Conservation (phyloP, 176 grass and related monocot genomes). For the Raddia guianensis region DNA sequence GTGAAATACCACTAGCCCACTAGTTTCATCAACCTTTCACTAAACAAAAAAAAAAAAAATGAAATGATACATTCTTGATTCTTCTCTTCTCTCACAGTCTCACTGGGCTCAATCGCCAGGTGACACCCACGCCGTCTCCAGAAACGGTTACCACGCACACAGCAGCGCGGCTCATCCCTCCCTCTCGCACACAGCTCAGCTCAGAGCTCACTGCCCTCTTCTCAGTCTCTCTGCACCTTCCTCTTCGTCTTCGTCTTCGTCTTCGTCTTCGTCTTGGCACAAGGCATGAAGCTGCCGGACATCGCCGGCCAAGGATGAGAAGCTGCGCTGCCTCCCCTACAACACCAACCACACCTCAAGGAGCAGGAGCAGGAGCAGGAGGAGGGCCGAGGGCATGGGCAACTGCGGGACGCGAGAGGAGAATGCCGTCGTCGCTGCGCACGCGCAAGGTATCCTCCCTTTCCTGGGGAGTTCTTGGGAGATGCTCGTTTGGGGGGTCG, state of each 20-base stretch:
- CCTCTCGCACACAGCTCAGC: not conserved
- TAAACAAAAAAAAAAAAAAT: too few relatives aligned
- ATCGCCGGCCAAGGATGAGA: slow-evolving; percentile 29
- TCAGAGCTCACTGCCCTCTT: not conserved
- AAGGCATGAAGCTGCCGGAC: not conserved
- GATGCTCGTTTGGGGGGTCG: slow-evolving; percentile 13
- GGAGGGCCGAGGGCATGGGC: not conserved
- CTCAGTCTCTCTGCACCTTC: too few relatives aligned
- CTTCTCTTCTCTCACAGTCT: too few relatives aligned
- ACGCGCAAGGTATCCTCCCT: slow-evolving; percentile 72
- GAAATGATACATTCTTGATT: too few relatives aligned
- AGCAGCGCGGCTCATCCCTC: not conserved
- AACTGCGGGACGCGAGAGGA: slow-evolving; percentile 97
- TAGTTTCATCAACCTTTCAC: too few relatives aligned
- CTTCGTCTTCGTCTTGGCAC: not conserved
- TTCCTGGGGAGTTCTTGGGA: not conserved
- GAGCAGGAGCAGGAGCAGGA: not conserved
- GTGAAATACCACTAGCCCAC: too few relatives aligned
- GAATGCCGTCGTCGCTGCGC: slow-evolving; percentile 97
- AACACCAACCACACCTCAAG: slow-evolving; percentile 10
- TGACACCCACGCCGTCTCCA: not conserved
- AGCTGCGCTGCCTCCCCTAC: not conserved
- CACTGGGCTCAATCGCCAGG: too few relatives aligned
- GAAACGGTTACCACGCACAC: not conserved
- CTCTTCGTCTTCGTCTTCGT: not conserved